A percentile compares a stretch with the other conserved stretches of the same genome.
Evolutionary conservation across 129 eudicot genomes (phyloP).

Genomic region (Gnaphalium uliginosum): DNA sequence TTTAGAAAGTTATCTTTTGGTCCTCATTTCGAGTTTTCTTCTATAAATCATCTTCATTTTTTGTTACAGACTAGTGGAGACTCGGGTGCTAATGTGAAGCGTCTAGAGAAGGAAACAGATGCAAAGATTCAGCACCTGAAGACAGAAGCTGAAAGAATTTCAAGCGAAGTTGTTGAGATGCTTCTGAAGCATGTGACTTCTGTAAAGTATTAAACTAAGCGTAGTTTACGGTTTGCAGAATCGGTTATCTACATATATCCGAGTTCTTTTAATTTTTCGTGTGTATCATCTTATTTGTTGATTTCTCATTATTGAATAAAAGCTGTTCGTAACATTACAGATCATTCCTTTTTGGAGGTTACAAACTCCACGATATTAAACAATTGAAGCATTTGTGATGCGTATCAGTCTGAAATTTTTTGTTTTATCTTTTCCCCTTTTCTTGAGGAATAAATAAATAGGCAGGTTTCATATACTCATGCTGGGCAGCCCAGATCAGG

Average conservation of each 20-base stretch:
- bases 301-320: conserved; percentile 28
- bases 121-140: conserved; percentile 60
- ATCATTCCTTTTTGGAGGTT: conserved; percentile 19
- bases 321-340: neutral
- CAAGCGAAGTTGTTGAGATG: conserved; percentile 76
- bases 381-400: conserved; percentile 11
- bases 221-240: conserved; percentile 6
- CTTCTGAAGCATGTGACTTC: conserved; percentile 44
- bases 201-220: conserved; percentile 30
- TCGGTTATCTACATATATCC: conserved; percentile 15
- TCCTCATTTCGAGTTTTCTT: neutral
- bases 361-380: conserved; percentile 20
- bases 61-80: conserved; percentile 74
- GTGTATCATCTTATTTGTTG: conserved; percentile 24
- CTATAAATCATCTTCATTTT: neutral
- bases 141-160: conserved; percentile 58
- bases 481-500: neutral
- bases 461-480: neutral
- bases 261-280: conserved; percentile 10
- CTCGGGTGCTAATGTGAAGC: conserved; percentile 86
- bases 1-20: neutral
- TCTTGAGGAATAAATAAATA: conserved; percentile 10
- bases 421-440: neutral
- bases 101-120: conserved; percentile 74
- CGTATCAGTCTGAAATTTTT: neutral